Base-by-base conservation (phyloP, 768 basidiomycete genomes). In the Serendipita indica region DNA sequence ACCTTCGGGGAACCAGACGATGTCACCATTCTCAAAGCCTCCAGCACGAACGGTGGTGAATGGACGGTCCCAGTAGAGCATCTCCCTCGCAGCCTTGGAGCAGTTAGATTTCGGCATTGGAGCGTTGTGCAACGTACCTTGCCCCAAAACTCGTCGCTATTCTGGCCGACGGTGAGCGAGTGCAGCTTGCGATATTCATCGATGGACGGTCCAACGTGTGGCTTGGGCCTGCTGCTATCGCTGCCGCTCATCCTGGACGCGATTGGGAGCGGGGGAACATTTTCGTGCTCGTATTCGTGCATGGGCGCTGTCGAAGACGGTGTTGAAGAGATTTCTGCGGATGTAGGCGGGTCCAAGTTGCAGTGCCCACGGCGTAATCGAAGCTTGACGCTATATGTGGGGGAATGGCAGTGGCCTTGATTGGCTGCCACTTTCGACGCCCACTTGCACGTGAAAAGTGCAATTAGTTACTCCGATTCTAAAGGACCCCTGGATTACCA, bases 1-100 rank as follows among this genome's bases (percentile, higher is more conserved):
- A 30, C 94, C 94, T 66, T 99, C 93, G 3, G 90, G 90, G 79
- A 97, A 98, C 94, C 94, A 98, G 62, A 79, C 78, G 60, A 94
- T 82, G 68, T 96, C 89, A 28, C 93, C 94, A 1, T 78, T 79
- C 66, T 79, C 76, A 66, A 98, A 97, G 4, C 77, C 74, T 41
- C 94, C 94, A 3, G 86, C 74, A 65, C 84, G 75, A 60, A 97
- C 90, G 25, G 83, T 91, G 61, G 82, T 75, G 79, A 96, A 97
- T 10, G 88, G 89, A 32, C 84, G 78, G 69, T 92, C 82, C 91
- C 90, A 92, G 71, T 89, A 74, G 32, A 96, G 72, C 35, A 78
- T 81, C 60, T 90, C 80, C 60, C 76, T 75, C 0, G 94, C 93
- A 63, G 70, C 70, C 69, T 73, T 45, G 14, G n/a, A n/a, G n/a